Base-by-base conservation (phyloP, 2,329 filamentous ascomycete genomes). In the Paraphaeosphaeria sporulosa region DNA sequence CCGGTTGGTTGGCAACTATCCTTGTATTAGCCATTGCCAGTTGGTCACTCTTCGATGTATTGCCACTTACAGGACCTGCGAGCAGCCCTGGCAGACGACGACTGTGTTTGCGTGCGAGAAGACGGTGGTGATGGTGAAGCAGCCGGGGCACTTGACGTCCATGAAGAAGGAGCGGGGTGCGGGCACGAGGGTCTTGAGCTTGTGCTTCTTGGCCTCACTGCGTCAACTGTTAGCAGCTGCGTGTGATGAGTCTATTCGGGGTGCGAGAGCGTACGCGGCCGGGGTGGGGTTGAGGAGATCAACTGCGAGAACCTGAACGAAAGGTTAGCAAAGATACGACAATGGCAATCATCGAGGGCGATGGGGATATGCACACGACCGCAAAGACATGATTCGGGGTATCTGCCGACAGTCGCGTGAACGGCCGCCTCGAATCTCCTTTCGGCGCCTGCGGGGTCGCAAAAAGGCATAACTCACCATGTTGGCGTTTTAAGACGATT, bases 51-150 rank as follows among this genome's bases (percentile, higher is more conserved):
- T n/a, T 38, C 49, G 38, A 42, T 34, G 42, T 55, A 10, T 40
- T 34, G 52, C 60, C 57, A 72, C 75, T 76, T 76, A 77, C 74
- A 99, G 92, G 75, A 99, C 95, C 78, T 96, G 97, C 79, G 94
- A 97, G 92, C 95, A 99, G 79, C 95, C 95, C 71, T 78, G 93
- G 91, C 95, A 99, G 89, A 98, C 96, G 84, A 99, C 95, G 83
- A 99, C 95, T 82, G 95, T 99, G 89, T 99, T 95, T 84, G 95
- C 95, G 89, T 99, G 95, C 70, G 94, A 98, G 92, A 98, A 99
- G 85, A 99, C 95, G 83, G 95, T 99, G 84, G 95, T 99, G 89
- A 99, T 99, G 84, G 94, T 97, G 91, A 98, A 99, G 92, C 95
- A 99, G 80, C 95, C 95, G 82, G 95, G 95, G 92, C 95, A 99